Evolutionary conservation across 768 basidiomycete genomes (phyloP).

Genomic region (Pleurotus tuber-regium): DNA sequence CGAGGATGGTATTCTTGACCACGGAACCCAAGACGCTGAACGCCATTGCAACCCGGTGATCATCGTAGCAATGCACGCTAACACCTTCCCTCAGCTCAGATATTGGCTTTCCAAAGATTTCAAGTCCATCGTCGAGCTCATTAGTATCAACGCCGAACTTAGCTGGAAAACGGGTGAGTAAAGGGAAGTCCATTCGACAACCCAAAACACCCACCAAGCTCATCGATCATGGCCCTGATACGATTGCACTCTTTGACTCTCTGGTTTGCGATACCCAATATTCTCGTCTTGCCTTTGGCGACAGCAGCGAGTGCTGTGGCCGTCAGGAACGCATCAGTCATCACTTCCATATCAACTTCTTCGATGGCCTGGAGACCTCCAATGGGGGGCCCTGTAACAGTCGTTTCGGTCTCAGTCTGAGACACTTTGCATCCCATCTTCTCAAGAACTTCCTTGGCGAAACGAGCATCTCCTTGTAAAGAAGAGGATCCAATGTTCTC

Average conservation of each 20-base stretch:
- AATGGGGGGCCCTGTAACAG: constrained; percentile 84
- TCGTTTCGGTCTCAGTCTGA: constrained; percentile 87
- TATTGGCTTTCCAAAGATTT: constrained; percentile 79
- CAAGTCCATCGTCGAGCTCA: constrained; percentile 91
- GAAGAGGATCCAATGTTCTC: constrained; percentile 87
- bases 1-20: constrained; percentile 72
- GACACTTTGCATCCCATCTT: constrained; percentile 93
- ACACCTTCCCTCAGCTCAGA: constrained; percentile 62
- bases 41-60: constrained; percentile 98
- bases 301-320: constrained; percentile 92
- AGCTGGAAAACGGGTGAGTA: constrained; percentile 39
- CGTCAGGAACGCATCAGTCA: constrained; percentile 99
- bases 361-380: constrained; percentile 82
- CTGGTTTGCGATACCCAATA: constrained; percentile 96
- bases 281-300: constrained; percentile 67
- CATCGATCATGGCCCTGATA: constrained; percentile 94
- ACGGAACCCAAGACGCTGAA: constrained; percentile 86
- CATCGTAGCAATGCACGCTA: constrained; percentile 94
- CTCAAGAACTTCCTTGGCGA: constrained; percentile 89
- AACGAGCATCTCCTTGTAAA: constrained; percentile 95
- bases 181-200: background rate
- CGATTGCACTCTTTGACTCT: constrained; percentile 98
- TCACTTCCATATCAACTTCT: constrained; percentile 96
- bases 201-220: constrained; percentile 65
- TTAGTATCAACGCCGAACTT: constrained; percentile 94